Base-by-base conservation (phyloP, 2,329 filamentous ascomycete species). In the Mycogone perniciosa region DNA sequence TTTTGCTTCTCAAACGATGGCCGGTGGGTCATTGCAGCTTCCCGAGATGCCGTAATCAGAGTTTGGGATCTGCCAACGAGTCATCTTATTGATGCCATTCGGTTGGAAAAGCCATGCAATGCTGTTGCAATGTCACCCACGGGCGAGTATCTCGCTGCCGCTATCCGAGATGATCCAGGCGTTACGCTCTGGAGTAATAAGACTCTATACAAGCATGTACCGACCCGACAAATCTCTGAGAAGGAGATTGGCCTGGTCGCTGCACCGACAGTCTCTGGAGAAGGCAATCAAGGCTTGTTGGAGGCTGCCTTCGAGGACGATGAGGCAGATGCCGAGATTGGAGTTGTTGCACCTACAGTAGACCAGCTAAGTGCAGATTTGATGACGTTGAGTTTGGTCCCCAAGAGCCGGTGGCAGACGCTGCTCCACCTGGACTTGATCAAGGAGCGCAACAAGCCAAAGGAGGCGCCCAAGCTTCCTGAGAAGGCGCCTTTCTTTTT, bases 181-280 rank as follows among this genome's bases (percentile, higher is more conserved):
- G 85, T 99, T n/a, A 85, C 89, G 59, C 81, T 99, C 44, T 99
- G 93, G 92, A 96, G 89, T 26, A 99, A 99, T 70, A 88, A 88
- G 62, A 86, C 87, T 0, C 75, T 97, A 1, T 99, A 96, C 74
- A 88, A 85, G 50, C 90, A 96, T 60, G 83, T 96, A 0, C 85
- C 91, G 0, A 95, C 90, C 1, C 79, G 86, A 20, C 88, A 93
- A 60, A 87, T 99, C 52, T 85, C 86, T 4, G 89, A 95, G 56
- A 78, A 81, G 49, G 84, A 89, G 43, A 81, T 95, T 40, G 74
- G 74, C 6, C 71, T 81, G 9, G 77, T 89, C 13, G 71, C 76
- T 5, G 79, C 78, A 2, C 90, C 90, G 1, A 90, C 87, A 0
- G 81, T 81, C 4, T 95, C 90, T 11, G 90, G 90, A 41, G 91